Base-by-base conservation (phyloP, 495 filamentous ascomycete species). In the Arthonia radiata region DNA sequence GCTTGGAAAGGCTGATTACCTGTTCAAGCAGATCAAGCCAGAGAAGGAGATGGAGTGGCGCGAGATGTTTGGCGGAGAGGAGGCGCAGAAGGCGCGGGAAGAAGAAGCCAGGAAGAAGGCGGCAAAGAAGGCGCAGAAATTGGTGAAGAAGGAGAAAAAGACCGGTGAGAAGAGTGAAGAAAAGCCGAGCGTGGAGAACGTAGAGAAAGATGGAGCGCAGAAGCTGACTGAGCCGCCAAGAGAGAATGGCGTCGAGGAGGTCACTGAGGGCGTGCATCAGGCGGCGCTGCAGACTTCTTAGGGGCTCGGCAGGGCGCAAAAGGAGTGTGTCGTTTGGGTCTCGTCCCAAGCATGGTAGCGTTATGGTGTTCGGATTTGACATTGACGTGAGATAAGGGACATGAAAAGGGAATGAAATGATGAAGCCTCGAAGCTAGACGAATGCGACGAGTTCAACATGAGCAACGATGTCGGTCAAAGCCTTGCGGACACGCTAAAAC, bases 21-120 rank as follows among this genome's bases (percentile, higher is more conserved):
- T 94, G 18, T 94, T 94, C 54, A 60, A 64, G n/a, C 56, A 53
- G 26, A 91, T 92, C 33, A 71, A 82, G 29, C 58, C 71, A 11
- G 72, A 72, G 52, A 83, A 79, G 52, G 72, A 70, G 12, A 57
- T 69, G 13, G 68, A 78, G 42, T 94, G 83, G 83, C 64, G 68
- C 28, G 63, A 68, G 19, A 51, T 54, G 38, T 94, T 73, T 42
- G 82, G 83, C 18, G 79, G 79, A 17, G 70, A 61, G 1, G 63
- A 75, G 40, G 70, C 64, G 29, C 53, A 64, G 28, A 38, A 57
- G 17, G 46, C 56, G 32, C 58, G 57, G 41, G 64, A 76, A 43
- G 73, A 71, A 29, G 65, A 76, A 25, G 68, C 69, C 9, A 46
- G 38, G 21, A 42, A 37, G 13, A 46, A 53, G 26, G 55, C 54